phyloP scores from a whole-genome alignment of 1,139 yeast genomes.

The Wickerhamomyces sp. region DNA sequence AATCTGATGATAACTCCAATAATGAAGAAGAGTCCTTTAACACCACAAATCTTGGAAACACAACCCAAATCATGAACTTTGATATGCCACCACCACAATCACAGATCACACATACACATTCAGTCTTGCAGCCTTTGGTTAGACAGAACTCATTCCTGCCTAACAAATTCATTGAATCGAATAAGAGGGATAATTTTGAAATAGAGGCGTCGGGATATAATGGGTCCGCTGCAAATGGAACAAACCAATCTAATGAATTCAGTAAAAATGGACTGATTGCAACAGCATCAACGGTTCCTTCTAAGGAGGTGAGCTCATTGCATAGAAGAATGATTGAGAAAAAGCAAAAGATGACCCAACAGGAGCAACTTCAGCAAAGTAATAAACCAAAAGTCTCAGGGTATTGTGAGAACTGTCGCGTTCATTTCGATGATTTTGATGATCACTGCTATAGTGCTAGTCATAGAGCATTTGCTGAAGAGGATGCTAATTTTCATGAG shows the following conservation, averaged over 20 bases:
- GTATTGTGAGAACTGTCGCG: constrained; percentile 92
- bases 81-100: constrained; percentile 18
- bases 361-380: constrained; percentile 6
- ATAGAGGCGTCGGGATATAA: constrained; percentile 79
- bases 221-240: constrained; percentile 47
- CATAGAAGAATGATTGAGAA: constrained; percentile 40
- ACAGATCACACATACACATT: constrained; percentile 6
- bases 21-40: neutral
- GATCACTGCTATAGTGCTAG: constrained; percentile 68
- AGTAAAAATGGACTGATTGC: constrained; percentile 69
- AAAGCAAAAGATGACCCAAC: constrained; percentile 21
- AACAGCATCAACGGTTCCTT: constrained; percentile 58
- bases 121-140: constrained; percentile 15
- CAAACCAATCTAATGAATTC: constrained; percentile 27
- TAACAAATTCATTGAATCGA: constrained; percentile 18
- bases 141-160: constrained; percentile 27
- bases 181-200: constrained; percentile 48
- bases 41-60: neutral
- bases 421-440: constrained; percentile 74
- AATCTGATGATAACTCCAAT: neutral
- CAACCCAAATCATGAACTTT: neutral
- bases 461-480: constrained; percentile 78
- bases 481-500: constrained; percentile 65
- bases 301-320: constrained; percentile 58
- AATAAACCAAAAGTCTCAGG: constrained; percentile 39